phyloP scores from a whole-genome alignment of 2,329 filamentous ascomycete species.

The Ophiostoma himal-ulmi region DNA sequence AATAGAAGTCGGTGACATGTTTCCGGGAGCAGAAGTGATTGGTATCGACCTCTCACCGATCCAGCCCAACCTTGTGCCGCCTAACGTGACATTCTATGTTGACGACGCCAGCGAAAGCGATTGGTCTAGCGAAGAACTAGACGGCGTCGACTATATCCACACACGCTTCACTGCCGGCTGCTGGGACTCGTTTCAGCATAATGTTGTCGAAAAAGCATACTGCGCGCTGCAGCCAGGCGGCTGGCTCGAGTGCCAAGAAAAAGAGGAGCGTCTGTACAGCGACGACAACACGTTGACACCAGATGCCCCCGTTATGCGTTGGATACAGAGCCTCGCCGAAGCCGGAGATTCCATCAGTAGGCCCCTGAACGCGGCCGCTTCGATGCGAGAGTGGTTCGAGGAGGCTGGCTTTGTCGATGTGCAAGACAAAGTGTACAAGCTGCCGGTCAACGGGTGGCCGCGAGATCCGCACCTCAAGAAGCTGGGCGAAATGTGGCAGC shows the following conservation, averaged over 20 bases:
- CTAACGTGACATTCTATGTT: constrained; percentile 68
- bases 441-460: constrained; percentile 36
- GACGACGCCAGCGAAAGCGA: constrained; percentile 53
- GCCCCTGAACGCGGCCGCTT: constrained; percentile 23
- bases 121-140: constrained; percentile 41
- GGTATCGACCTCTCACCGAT: constrained; percentile 64
- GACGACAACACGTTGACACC: constrained; percentile 30
- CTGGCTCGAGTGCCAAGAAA: constrained; percentile 52
- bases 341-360: constrained; percentile 26
- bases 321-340: constrained; percentile 27
- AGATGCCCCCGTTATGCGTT: constrained; percentile 24
- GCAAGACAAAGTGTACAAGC: constrained; percentile 29
- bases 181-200: constrained; percentile 43
- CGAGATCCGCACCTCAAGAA: constrained; percentile 30
- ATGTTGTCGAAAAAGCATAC: constrained; percentile 49
- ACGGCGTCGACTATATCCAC: constrained; percentile 52
- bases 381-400: constrained; percentile 29
- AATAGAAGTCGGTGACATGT: constrained; percentile 59
- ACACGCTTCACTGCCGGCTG: constrained; percentile 45
- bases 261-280: constrained; percentile 28
- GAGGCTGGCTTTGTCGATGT: constrained; percentile 33
- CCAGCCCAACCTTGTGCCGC: constrained; percentile 59
- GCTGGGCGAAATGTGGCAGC: constrained; percentile 32
- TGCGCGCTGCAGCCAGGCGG: constrained; percentile 46
- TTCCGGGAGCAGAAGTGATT: constrained; percentile 52